Base-by-base conservation (phyloP, 2,329 filamentous ascomycete genomes). In the Diaporthe nobilis region DNA sequence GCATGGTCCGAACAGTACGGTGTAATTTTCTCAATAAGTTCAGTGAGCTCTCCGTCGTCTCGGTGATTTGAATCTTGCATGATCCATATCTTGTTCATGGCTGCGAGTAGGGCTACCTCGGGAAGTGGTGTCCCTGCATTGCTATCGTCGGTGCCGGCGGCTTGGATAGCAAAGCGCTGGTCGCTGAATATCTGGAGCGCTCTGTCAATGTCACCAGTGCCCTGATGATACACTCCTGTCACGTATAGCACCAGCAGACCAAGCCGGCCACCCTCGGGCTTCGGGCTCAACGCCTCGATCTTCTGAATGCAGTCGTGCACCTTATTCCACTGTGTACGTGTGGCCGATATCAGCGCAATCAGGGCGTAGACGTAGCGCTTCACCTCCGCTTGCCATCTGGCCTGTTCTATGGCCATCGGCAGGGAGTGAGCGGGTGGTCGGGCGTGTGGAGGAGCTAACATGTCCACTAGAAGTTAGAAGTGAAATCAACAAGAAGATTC, bases 201-300 rank as follows among this genome's bases (percentile, higher is more conserved):
- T 2, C 86, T 85, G n/a, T 90, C 86, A 1, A 97, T 87, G 77
- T 95, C 89, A 22, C 95, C 95, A 7, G 89, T 92, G 25, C 93
- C 94, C 85, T 98, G 96, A 71, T 92, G 87, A 79, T 95, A 93
- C 10, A 94, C 90, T 0, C 94, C 96, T 0, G 89, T 87, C 25
- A 98, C 90, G 83, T 98, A 98, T 58, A 90, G 85, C 9, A 90
- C 87, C 60, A 94, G 87, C 47, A 91, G 85, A 34, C 83, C 82
- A 49, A 92, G 87, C 2, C 86, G 87, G 77, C 74, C 76, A 10
- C 81, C 85, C 81, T 85, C 86, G 77, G 80, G 85, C 77, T 82
- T 83, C 44, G 83, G 83, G 60, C 81, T 82, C 67, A 86, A 82
- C 47, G 81, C 83, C 71, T 89, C 86, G 17, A 94, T 84, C 60